Conservation (phyloP, 768 basidiomycete species). For the Infundibulicybe gibba region DNA sequence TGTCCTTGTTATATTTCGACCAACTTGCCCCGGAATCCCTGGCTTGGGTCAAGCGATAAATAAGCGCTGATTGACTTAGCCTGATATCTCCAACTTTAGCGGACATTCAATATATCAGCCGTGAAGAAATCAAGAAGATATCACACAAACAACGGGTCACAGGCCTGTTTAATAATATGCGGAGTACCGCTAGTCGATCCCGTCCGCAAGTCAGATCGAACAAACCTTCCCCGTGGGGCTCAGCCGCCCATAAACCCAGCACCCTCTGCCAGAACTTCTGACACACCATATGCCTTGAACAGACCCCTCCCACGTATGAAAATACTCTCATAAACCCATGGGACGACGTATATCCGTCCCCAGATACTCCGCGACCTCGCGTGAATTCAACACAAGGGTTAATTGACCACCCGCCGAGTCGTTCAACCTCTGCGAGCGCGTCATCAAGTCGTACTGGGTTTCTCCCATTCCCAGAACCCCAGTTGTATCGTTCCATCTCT, state of each 20-base stretch:
- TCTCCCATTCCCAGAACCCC: conserved; percentile 50
- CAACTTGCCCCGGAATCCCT: too few species aligned
- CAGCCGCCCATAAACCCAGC: conserved; percentile 10
- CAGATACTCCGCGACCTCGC: conserved; percentile 23
- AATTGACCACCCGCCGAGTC: conserved; percentile 17
- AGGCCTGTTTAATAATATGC: neutral
- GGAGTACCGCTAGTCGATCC: neutral
- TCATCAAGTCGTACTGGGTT: conserved; percentile 15
- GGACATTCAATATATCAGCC: too few species aligned
- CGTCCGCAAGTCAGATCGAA: conserved; percentile 1
- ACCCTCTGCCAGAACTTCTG: conserved; percentile 23
- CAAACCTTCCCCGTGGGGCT: neutral
- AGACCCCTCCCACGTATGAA: conserved; percentile 9
- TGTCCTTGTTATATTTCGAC: too few species aligned
- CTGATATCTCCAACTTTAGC: too few species aligned
- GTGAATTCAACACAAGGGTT: conserved; percentile 21
- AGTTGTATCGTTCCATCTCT: conserved; percentile 44
- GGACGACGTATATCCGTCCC: conserved; percentile 22
- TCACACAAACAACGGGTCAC: too few species aligned
- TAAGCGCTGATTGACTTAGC: too few species aligned
- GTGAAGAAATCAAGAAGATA: too few species aligned
- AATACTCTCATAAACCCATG: conserved; percentile 28
- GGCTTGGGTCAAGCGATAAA: too few species aligned
- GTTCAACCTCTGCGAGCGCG: conserved; percentile 34
- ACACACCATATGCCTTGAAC: conserved; percentile 17